phyloP scores from a whole-genome alignment of 768 basidiomycete species.

The Lactarius trivialis region DNA sequence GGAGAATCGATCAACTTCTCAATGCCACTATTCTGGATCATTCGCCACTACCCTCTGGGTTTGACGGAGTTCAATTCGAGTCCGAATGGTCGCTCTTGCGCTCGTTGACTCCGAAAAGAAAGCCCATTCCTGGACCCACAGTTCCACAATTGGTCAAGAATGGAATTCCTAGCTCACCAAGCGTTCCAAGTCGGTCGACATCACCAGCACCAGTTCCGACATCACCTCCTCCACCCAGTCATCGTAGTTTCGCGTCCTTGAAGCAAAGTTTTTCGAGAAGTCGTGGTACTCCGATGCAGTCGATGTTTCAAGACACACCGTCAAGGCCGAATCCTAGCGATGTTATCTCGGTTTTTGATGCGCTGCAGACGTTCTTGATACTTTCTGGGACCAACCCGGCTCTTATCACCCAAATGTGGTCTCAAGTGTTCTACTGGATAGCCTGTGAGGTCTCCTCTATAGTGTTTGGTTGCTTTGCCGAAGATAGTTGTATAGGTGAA shows the following conservation, averaged over 20 bases:
- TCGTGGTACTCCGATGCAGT: slow-evolving; percentile 43
- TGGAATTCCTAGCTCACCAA: slow-evolving; percentile 43
- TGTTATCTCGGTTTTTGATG: slow-evolving; percentile 75
- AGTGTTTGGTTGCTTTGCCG: slow-evolving; percentile 15
- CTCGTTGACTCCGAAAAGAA: slow-evolving; percentile 63
- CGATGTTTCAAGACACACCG: slow-evolving; percentile 44
- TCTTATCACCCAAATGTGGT: slow-evolving; percentile 85
- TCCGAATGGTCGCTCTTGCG: slow-evolving; percentile 91
- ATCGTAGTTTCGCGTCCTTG: slow-evolving; percentile 55
- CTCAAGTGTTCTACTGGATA: slow-evolving; percentile 98
- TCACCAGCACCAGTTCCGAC: slow-evolving; percentile 43
- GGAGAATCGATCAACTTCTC: slow-evolving; percentile 78
- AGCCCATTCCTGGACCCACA: slow-evolving; percentile 32
- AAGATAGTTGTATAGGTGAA: slow-evolving; percentile 47
- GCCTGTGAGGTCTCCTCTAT: slow-evolving; percentile 60
- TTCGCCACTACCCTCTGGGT: slow-evolving; percentile 66
- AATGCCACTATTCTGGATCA: slow-evolving; percentile 81
- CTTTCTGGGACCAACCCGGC: slow-evolving; percentile 88
- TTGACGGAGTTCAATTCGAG: slow-evolving; percentile 85
- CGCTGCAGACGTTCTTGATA: slow-evolving; percentile 75
- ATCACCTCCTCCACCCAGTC: slow-evolving; percentile 8
- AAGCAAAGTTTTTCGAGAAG: slow-evolving; percentile 55
- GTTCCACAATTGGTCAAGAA: slow-evolving; percentile 32
- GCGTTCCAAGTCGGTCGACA: slow-evolving; percentile 37
- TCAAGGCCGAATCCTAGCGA: slow-evolving; percentile 39